Percentiles rank a stretch among this genome's conserved stretches.
Conservation (phyloP, 352 stramenopile species). For the Bremia lactucae region DNA sequence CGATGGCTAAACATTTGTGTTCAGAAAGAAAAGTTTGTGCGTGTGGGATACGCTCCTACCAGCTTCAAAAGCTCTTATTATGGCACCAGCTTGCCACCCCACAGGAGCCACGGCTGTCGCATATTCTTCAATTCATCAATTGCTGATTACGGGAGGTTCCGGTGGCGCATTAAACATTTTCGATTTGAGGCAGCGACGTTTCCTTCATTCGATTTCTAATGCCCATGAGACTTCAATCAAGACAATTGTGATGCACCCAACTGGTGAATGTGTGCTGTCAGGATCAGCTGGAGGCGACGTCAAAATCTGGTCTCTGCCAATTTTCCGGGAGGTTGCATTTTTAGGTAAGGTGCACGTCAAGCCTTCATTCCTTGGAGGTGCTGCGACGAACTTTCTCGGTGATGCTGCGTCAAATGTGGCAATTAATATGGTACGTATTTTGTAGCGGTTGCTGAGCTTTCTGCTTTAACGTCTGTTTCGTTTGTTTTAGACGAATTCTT, state of each 20-base stretch:
- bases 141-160: constrained; percentile 75
- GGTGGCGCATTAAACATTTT: constrained; percentile 76
- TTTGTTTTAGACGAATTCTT: constrained; percentile 53
- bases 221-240: constrained; percentile 81
- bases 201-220: constrained; percentile 74
- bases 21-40: constrained; percentile 72
- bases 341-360: constrained; percentile 71
- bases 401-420: constrained; percentile 78
- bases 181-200: constrained; percentile 77
- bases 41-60: constrained; percentile 78
- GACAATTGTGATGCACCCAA: constrained; percentile 66
- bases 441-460: not conserved
- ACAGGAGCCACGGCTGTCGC: constrained; percentile 59
- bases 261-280: constrained; percentile 70
- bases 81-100: constrained; percentile 60
- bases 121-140: constrained; percentile 70
- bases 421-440: constrained; percentile 65
- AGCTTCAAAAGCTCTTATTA: constrained; percentile 58
- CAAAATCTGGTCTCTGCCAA: constrained; percentile 83
- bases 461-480: not conserved
- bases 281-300: constrained; percentile 74
- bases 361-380: constrained; percentile 68
- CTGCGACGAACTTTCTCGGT: constrained; percentile 62
- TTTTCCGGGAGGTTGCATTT: constrained; percentile 72
- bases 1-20: not conserved